Evolutionary conservation across 768 basidiomycete genomes (phyloP).

Genomic region (Hericium coralloides): DNA sequence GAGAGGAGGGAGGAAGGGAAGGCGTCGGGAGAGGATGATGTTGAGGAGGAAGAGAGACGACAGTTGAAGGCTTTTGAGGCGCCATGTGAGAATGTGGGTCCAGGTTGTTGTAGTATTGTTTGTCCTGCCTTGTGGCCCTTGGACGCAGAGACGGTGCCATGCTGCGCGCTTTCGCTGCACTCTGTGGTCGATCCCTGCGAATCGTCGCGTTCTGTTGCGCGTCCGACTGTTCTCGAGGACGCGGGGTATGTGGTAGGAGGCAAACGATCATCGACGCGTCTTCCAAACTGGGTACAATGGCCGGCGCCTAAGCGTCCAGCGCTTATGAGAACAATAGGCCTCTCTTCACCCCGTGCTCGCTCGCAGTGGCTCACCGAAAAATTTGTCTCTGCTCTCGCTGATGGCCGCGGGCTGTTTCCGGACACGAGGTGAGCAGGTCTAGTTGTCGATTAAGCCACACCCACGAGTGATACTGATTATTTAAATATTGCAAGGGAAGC

Average conservation of each 20-base stretch:
- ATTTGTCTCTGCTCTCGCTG: neutral
- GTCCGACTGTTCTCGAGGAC: neutral
- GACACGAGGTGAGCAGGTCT: too few relatives aligned
- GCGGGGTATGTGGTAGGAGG: neutral
- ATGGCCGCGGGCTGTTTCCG: neutral
- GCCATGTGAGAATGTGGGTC: slow-evolving; percentile 3
- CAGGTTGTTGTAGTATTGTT: slow-evolving; percentile 4
- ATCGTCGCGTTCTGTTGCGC: neutral
- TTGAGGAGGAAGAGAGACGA: neutral
- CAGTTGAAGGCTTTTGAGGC: slow-evolving; percentile 4
- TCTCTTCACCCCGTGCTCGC: neutral
- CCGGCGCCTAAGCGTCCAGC: neutral
- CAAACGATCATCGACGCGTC: neutral
- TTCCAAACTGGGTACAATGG: neutral
- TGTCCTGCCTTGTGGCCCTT: neutral
- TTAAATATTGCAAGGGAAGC: neutral
- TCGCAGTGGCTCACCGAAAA: neutral
- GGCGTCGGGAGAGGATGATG: neutral
- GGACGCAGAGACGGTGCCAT: neutral
- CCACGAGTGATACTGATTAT: too few relatives aligned
- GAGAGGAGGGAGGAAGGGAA: neutral
- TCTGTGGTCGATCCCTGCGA: neutral
- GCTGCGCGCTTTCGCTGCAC: neutral
- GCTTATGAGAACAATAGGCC: slow-evolving; percentile 1
- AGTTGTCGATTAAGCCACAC: too few relatives aligned